Conservation (phyloP, 2,329 filamentous ascomycete genomes). For the Epichloe elymi region DNA sequence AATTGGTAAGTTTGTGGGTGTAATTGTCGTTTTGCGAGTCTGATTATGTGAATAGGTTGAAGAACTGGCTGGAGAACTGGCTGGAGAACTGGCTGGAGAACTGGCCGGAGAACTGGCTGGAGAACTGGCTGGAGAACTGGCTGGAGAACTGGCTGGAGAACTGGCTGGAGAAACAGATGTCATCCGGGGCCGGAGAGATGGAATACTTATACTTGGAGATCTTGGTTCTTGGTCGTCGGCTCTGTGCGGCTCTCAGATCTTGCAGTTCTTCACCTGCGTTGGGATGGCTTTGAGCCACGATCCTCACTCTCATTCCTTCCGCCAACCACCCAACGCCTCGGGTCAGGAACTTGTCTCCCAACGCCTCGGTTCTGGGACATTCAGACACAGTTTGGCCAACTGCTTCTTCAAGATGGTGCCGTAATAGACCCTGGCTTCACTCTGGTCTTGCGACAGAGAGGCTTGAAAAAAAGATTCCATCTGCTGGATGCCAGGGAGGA, state of each 20-base stretch:
- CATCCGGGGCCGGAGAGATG: background rate
- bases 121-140: no score
- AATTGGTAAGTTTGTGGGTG: background rate
- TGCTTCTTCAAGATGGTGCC: no score
- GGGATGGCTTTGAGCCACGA: background rate
- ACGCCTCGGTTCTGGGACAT: no score
- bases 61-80: background rate
- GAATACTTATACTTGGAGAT: background rate
- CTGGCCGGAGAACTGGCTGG: background rate
- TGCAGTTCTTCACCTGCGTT: background rate
- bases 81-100: background rate
- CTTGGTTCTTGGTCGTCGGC: background rate
- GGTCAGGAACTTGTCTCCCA: no score
- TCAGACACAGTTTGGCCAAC: no score
- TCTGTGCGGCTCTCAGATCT: background rate
- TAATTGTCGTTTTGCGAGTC: background rate
- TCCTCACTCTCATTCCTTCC: background rate
- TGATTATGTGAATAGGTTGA: background rate
- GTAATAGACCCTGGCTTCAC: no score
- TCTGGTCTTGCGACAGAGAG: no score
- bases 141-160: background rate
- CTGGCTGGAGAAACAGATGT: background rate
- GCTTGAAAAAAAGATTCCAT: no score
- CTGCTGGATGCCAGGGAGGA: no score
- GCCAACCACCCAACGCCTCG: background rate